Conservation (phyloP, 1,139 yeast species). For the Candida anutae region DNA sequence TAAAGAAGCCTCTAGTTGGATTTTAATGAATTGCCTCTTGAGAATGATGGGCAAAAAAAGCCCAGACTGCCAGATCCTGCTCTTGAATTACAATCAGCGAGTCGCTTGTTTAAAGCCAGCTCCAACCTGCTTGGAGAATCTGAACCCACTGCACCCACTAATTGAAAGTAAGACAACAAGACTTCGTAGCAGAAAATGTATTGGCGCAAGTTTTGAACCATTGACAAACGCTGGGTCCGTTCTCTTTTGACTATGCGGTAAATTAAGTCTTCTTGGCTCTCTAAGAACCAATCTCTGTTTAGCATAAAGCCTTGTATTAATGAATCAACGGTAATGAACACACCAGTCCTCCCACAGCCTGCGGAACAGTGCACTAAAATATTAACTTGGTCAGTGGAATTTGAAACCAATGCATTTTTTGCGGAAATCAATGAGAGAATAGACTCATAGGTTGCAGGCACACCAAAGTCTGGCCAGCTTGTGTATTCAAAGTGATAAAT, state of each 20-base stretch:
- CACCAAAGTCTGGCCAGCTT: constrained; percentile 80
- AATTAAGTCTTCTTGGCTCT: constrained; percentile 11
- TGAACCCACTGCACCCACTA: constrained; percentile 2
- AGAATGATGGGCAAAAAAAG: too few relatives aligned
- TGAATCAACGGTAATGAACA: constrained; percentile 12
- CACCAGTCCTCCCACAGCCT: constrained; percentile 14
- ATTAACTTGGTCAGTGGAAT: constrained; percentile 11
- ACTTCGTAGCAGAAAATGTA: constrained; percentile 37
- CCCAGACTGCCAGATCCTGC: too few relatives aligned
- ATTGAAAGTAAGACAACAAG: constrained; percentile 20
- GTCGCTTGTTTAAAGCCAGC: too few relatives aligned
- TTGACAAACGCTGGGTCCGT: constrained; percentile 35
- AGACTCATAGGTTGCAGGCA: constrained; percentile 47
- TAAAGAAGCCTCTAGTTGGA: too few relatives aligned
- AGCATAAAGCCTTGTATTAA: constrained; percentile 8
- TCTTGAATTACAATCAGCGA: too few relatives aligned
- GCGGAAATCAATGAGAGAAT: constrained; percentile 44
- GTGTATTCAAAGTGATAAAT: constrained; percentile 65
- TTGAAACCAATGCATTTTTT: constrained; percentile 31
- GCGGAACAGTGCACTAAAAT: constrained; percentile 21
- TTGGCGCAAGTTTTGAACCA: constrained; percentile 43
- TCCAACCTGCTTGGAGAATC: too few relatives aligned
- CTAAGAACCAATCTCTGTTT: constrained; percentile 4
- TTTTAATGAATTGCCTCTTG: too few relatives aligned
- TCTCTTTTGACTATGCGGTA: constrained; percentile 34